Base-by-base conservation (phyloP, 2,329 filamentous ascomycete species). In the Aspergillus caelatus region DNA sequence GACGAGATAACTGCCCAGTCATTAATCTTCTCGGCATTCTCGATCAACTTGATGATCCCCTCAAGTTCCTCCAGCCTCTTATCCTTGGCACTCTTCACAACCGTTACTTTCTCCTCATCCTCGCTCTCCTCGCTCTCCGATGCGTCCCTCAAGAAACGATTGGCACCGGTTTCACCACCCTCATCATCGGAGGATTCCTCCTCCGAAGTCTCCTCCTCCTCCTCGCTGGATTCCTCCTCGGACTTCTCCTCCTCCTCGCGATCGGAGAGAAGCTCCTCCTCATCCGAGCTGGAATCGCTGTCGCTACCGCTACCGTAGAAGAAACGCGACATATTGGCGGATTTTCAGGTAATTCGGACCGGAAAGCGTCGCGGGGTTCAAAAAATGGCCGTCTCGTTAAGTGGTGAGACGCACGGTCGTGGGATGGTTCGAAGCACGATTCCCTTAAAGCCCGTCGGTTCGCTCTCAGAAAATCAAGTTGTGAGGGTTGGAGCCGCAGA, bases 11-110 rank as follows among this genome's bases (percentile, higher is more conserved):
- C 89, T 70, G 91, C 91, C 95, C 95, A 99, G 82, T 99, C 95
- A 76, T 92, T 93, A 76, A 98, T 99, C 86, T 96, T 98, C 81
- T 95, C 86, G 66, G 92, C 94, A 82, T 99, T 99, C 78, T 98
- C 94, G 75, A 99, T 98, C 75, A 91, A 83, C 79, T 91, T 91
- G 75, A 98, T 91, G 50, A 90, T 96, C 64, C 88, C 87, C 79
- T 99, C 94, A 65, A 99, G 86, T 81, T 98, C 96, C 76, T 97
- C 94, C 70, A 93, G 86, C 67, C 95, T 89, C 87, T 99, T 99
- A 84, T 98, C 93, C 83, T 98, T 98, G 75, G 94, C 94, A 80
- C 93, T 97, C 87, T 96, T 97, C 75, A 98, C 91, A 73, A 95
- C 88, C 74, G 90, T 92, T 68, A 90, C 88, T 70, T 88, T 88